Evolutionary conservation across 2,329 filamentous ascomycete species (phyloP).

Genomic region (Arthrobotrys entomopaga): DNA sequence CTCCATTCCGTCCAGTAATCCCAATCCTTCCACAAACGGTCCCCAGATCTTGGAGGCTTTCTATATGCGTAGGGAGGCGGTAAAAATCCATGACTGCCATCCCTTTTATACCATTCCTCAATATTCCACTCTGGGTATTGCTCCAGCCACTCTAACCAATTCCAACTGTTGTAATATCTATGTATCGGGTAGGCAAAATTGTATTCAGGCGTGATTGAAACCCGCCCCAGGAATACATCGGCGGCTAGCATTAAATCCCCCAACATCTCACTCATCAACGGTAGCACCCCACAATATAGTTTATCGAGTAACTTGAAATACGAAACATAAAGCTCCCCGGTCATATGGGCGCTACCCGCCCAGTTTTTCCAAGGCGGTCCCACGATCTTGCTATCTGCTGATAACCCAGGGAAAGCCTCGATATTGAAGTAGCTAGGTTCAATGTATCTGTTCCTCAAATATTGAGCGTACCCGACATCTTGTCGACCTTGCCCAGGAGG

Average conservation of each 20-base stretch:
- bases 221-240: slow-evolving; percentile 19
- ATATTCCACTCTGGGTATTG: slow-evolving; percentile 21
- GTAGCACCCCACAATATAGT: not conserved
- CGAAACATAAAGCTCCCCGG: slow-evolving; percentile 1
- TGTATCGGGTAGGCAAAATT: slow-evolving; percentile 10
- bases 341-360: not conserved
- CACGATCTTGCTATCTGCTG: not conserved
- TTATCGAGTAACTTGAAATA: not conserved
- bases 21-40: not conserved
- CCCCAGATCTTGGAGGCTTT: not conserved
- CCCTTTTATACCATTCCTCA: not conserved
- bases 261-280: slow-evolving; percentile 22
- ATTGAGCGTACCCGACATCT: slow-evolving; percentile 8
- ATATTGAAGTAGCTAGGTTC: not conserved
- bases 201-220: slow-evolving; percentile 10
- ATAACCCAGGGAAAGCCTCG: not conserved
- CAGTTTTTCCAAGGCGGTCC: slow-evolving; percentile 10
- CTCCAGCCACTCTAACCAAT: slow-evolving; percentile 14
- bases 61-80: not conserved
- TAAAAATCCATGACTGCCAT: not conserved
- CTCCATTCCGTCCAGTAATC: slow-evolving; percentile 14
- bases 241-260: slow-evolving; percentile 15
- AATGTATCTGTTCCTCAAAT: slow-evolving; percentile 1
- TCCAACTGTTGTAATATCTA: not conserved
- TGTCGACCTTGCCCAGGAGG: not conserved